Conservation (phyloP, 352 stramenopile genomes). For the Globisporangium carolinianum region DNA sequence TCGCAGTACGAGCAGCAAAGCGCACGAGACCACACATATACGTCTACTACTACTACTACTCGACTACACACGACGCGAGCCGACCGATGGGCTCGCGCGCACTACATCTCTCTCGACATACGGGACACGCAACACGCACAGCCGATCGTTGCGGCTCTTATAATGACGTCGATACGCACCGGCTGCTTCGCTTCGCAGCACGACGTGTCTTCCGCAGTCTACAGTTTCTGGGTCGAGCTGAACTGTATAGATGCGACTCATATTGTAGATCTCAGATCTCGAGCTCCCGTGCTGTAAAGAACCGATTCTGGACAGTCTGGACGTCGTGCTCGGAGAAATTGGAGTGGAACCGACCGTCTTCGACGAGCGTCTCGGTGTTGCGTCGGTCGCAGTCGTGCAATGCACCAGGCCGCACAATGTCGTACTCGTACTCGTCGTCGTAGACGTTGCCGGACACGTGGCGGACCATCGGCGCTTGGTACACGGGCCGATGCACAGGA, state of each 20-base stretch:
- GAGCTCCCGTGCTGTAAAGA: slow-evolving; percentile 10
- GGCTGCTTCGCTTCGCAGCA: not conserved
- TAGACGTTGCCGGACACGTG: slow-evolving; percentile 12
- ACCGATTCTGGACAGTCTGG: slow-evolving; percentile 1
- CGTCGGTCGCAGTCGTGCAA: slow-evolving; percentile 50
- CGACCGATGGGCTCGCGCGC: too few species aligned
- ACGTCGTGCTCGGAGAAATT: slow-evolving; percentile 41
- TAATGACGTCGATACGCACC: not conserved
- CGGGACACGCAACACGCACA: not conserved
- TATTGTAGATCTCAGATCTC: slow-evolving; percentile 4
- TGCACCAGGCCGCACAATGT: slow-evolving; percentile 61
- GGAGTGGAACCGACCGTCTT: slow-evolving; percentile 58
- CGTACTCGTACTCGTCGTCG: slow-evolving; percentile 68
- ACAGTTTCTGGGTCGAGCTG: too few species aligned
- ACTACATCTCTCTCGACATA: too few species aligned
- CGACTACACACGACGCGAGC: too few species aligned
- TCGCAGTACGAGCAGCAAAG: too few species aligned
- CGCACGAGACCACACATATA: too few species aligned
- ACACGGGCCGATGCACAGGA: slow-evolving; percentile 6
- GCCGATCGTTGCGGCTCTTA: too few species aligned
- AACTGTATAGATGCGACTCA: too few species aligned
- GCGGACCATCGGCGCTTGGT: slow-evolving; percentile 3
- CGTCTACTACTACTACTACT: too few species aligned
- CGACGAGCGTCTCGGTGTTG: slow-evolving; percentile 60
- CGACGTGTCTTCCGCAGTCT: too few species aligned